Evolutionary conservation across 2,329 filamentous ascomycete genomes (phyloP).

Genomic region (Aspergillus fischeri): DNA sequence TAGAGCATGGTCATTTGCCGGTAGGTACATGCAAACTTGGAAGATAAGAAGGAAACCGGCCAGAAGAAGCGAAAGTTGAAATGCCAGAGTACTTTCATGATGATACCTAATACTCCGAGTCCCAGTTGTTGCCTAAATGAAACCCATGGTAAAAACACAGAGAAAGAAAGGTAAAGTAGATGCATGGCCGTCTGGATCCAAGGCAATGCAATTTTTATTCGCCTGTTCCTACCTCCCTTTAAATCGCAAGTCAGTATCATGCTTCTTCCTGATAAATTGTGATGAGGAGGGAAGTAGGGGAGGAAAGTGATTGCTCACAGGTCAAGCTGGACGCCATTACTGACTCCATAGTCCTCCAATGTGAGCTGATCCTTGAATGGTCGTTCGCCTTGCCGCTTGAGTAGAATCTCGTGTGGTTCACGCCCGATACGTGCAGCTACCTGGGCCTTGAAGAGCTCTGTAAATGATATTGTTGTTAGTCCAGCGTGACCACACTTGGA

Average conservation of each 20-base stretch:
- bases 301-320: conserved; percentile 30
- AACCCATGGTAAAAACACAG: conserved; percentile 1
- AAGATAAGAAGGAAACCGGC: conserved; percentile 1
- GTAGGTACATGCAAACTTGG: conserved; percentile 25
- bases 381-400: conserved; percentile 86
- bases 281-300: neutral
- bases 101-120: conserved; percentile 7
- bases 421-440: conserved; percentile 85
- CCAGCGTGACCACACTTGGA: neutral
- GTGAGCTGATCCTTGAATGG: conserved; percentile 91
- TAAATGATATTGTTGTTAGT: conserved; percentile 2
- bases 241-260: conserved; percentile 20
- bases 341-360: conserved; percentile 88
- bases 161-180: neutral
- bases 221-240: conserved; percentile 46
- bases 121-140: conserved; percentile 1
- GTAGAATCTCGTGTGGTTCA: conserved; percentile 82
- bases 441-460: conserved; percentile 79
- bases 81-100: neutral
- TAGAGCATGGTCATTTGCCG: conserved; percentile 24
- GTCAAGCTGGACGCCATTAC: conserved; percentile 69
- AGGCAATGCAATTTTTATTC: conserved; percentile 27
- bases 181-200: neutral
- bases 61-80: conserved; percentile 6
- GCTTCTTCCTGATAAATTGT: neutral